Evolutionary conservation across 805 yeast genomes (phyloP), one percentile per base, ranked within the genome.

Genomic region (Candida manassasensis): DNA sequence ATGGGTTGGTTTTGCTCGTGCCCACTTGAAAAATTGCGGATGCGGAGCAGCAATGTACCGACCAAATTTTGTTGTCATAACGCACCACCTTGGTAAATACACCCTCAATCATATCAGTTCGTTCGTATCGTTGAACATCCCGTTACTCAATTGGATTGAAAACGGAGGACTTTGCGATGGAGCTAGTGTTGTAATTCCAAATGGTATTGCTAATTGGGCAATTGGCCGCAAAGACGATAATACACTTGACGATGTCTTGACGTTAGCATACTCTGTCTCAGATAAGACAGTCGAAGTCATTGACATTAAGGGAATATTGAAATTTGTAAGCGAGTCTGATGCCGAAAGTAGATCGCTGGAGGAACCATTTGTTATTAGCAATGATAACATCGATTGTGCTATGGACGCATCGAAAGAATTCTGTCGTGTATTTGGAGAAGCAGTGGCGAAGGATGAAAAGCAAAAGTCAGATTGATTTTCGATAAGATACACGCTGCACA

Each of bases 1-100:
- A 4, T 64, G 63, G 63, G 35, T 61, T 3, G 69, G 69, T 2
- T 58, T 65, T 40, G 67, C 70, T 4, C 43, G 70, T 33, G 68
- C 69, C 3, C 69, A 66, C 36, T 38, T 65, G 10, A 41, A 44
- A 19, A 37, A 40, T 3, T 66, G 71, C 49, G 71, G 70, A 2
- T 66, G 71, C 45, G 68, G 69, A 19, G 38, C 41, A n/a, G 50
- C 49, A 16, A 53, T 63, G 49, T 65, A 65, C 42, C 45, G 71
- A 25, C 71, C 71, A 11, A 66, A 66, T 40, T 35, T 66, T 36
- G 63, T 62, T 7, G 50, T 63, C 4, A 36, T 53, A 4, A 47
- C 43, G 11, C 49, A 40, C 37, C 40, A 33, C 31, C 41, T 37
- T 29, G 39, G 37, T 29, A 43, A 38, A 45, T 41, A 45, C 45